phyloP scores from a whole-genome alignment of 768 basidiomycete genomes.

The Lentinula sp. region DNA sequence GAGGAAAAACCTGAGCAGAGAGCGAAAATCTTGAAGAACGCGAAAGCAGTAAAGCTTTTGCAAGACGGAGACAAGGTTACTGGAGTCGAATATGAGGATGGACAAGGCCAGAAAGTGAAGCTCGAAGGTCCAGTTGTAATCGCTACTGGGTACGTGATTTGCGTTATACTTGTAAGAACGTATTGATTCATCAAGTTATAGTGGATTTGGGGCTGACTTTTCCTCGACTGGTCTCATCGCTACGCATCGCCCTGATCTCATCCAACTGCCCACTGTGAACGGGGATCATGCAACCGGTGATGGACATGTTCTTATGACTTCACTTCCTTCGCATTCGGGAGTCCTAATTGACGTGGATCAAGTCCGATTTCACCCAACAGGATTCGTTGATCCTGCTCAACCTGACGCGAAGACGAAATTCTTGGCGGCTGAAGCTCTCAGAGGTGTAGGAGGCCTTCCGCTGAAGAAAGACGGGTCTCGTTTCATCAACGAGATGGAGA shows the following conservation, averaged over 20 bases:
- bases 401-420: slow-evolving; percentile 68
- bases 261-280: slow-evolving; percentile 19
- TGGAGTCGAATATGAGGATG: slow-evolving; percentile 18
- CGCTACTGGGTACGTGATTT: slow-evolving; percentile 16
- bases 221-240: slow-evolving; percentile 15
- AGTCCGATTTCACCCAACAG: slow-evolving; percentile 47
- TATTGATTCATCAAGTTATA: background rate
- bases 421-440: slow-evolving; percentile 77
- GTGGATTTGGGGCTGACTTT: slow-evolving; percentile 20
- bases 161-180: background rate
- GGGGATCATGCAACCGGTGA: slow-evolving; percentile 21
- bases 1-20: background rate
- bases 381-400: slow-evolving; percentile 75
- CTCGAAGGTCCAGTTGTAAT: slow-evolving; percentile 13
- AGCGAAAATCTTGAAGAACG: slow-evolving; percentile 15
- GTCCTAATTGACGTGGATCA: slow-evolving; percentile 16
- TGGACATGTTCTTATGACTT: slow-evolving; percentile 15
- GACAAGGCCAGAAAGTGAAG: slow-evolving; percentile 1
- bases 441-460: slow-evolving; percentile 71
- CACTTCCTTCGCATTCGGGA: slow-evolving; percentile 8
- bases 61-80: slow-evolving; percentile 11
- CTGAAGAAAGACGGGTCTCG: slow-evolving; percentile 64
- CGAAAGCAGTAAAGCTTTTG: slow-evolving; percentile 15
- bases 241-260: slow-evolving; percentile 17
- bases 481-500: slow-evolving; percentile 70